These are phyloP conservation scores for Beauveria australis DNA, from an alignment of 2,329 filamentous ascomycete genomes.

Conservation along the genomic window DNA sequence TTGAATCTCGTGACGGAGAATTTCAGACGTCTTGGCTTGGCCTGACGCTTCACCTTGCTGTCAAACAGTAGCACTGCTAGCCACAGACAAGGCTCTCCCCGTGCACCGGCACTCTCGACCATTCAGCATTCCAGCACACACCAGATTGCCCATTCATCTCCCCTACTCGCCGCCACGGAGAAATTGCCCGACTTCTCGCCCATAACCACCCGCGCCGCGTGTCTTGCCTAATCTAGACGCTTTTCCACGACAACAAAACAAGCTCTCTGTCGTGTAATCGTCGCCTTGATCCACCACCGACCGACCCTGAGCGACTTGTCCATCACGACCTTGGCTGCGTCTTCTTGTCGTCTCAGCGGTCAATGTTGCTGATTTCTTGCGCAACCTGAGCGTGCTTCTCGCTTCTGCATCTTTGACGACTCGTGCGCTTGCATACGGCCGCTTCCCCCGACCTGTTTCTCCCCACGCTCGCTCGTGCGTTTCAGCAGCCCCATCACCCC, in stretches of 20 bases:
- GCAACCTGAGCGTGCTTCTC: background rate
- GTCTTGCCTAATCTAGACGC: constrained; percentile 3
- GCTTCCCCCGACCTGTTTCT: background rate
- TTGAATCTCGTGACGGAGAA: background rate
- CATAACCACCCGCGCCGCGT: background rate
- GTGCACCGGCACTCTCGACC: background rate
- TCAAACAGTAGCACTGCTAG: background rate
- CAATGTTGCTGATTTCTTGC: background rate
- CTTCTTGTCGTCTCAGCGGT: background rate
- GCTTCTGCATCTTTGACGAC: background rate
- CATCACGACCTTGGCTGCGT: background rate
- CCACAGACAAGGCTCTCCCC: background rate
- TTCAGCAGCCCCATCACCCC: background rate
- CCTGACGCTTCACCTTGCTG: background rate
- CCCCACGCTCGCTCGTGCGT: background rate
- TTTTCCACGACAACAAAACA: constrained; percentile 3
- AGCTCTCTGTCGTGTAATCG: background rate
- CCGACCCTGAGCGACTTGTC: background rate
- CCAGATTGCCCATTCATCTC: background rate
- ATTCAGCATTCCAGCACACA: constrained; percentile 14
- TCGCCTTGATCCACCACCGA: background rate
- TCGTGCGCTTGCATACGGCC: background rate
- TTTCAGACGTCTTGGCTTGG: background rate
- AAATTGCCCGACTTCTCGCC: background rate
- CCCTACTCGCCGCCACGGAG: background rate